A percentile compares a stretch with the other conserved stretches of the same genome.
Evolutionary conservation across 805 yeast species (phyloP).

Genomic region (Candida sphagnicola): DNA sequence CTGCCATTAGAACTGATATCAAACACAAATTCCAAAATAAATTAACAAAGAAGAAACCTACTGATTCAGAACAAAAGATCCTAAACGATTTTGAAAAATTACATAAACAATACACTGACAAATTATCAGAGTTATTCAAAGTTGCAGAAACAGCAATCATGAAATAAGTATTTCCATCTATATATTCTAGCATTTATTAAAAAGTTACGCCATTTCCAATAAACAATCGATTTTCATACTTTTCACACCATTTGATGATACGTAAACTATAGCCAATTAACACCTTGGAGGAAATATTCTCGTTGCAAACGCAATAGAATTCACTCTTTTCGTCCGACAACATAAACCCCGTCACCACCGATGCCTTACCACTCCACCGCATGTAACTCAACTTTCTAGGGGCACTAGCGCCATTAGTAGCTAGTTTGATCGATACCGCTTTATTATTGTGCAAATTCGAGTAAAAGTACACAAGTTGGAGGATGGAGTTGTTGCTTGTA

Average conservation of each 20-base stretch:
- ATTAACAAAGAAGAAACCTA: slow-evolving; percentile 46
- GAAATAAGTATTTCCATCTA: slow-evolving; percentile 17
- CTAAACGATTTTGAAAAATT: slow-evolving; percentile 61
- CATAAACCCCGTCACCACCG: slow-evolving; percentile 31
- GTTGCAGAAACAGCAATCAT: slow-evolving; percentile 48
- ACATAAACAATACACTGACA: slow-evolving; percentile 61
- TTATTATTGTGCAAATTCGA: slow-evolving; percentile 22
- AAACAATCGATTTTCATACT: slow-evolving; percentile 66
- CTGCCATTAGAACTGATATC: slow-evolving; percentile 40
- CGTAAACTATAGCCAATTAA: slow-evolving; percentile 59
- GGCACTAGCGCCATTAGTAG: slow-evolving; percentile 4
- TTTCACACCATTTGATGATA: slow-evolving; percentile 73
- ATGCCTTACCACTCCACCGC: slow-evolving; percentile 30
- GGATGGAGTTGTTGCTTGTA: slow-evolving; percentile 21
- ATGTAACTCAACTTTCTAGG: slow-evolving; percentile 43
- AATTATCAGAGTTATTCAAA: slow-evolving; percentile 54
- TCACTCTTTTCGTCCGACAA: slow-evolving; percentile 30
- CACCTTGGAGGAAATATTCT: slow-evolving; percentile 49
- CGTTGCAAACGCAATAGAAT: slow-evolving; percentile 37
- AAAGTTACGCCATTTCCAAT: slow-evolving; percentile 69
- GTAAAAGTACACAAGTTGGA: slow-evolving; percentile 37
- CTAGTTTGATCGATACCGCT: slow-evolving; percentile 17
- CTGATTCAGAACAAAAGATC: slow-evolving; percentile 53
- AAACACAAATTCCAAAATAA: slow-evolving; percentile 60
- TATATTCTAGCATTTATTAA: slow-evolving; percentile 6